Base-by-base conservation (phyloP, 768 basidiomycete species). In the Kwoniella europaea region DNA sequence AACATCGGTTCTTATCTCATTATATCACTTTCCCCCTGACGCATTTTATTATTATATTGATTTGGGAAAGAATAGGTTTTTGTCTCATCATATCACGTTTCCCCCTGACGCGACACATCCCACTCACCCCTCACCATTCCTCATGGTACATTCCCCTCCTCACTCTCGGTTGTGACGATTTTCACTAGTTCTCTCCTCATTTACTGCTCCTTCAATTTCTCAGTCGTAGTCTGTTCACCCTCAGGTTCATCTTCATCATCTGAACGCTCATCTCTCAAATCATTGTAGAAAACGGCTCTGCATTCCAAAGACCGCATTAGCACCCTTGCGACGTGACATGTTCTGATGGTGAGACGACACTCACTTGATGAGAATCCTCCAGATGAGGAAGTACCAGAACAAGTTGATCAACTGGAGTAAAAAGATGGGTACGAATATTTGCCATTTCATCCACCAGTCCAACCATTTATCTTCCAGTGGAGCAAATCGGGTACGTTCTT, bases 371-470 rank as follows among this genome's bases (percentile, higher is more conserved):
- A 91, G 86, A 63, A 96, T 91, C 65, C 93, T 89, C 81, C 88
- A 83, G 82, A 98, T 94, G 29, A 94, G 86, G 84, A 86, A 89
- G 82, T 92, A 96, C 95, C 95, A 98, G 86, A 97, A 97, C 27
- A 96, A 69, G 80, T 98, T 98, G 76, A 99, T 86, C 52, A 88
- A 75, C 81, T 94, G 93, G 16, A 99, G 86, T 0, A 93, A 84
- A 6, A 89, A 71, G 67, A 98, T 84, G 0, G 94, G 91, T 0
- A 84, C 71, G 76, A 95, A 92, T 63, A 96, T 88, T 74, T 94
- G 92, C 76, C 88, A 90, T 76, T 86, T 88, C 88, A 95, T 90
- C 92, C 80, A 82, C 63, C 41, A 72, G 35, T 83, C 86, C 72
- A 96, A 84, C 86, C 90, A 94, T 9, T 86, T 87, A 3, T 93